These are phyloP conservation scores for Gremmenia infestans DNA, from an alignment of 2,329 filamentous ascomycete species.

Conservation along the genomic window DNA sequence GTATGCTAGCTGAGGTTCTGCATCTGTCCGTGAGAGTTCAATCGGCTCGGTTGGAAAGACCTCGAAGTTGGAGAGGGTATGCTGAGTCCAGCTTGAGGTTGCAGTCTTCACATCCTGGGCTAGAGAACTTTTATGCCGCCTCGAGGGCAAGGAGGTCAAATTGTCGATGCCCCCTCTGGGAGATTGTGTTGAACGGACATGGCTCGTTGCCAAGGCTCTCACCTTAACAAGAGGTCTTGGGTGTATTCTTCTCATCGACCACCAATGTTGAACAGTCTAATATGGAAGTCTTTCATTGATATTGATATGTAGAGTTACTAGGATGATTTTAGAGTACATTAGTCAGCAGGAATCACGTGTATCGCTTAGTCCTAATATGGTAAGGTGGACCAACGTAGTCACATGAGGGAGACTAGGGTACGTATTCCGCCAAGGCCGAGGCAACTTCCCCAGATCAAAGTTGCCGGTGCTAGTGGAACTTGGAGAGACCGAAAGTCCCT, in stretches of 20 bases:
- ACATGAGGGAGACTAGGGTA: background rate
- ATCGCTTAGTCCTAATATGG: background rate
- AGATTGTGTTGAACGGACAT: background rate
- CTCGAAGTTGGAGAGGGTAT: conserved; percentile 4
- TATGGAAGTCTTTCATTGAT: background rate
- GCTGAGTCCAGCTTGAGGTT: conserved; percentile 17
- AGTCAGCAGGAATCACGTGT: background rate
- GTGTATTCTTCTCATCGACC: conserved; percentile 13
- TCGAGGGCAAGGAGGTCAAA: background rate
- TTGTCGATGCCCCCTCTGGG: background rate
- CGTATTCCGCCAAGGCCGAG: conserved; percentile 18
- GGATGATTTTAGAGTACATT: background rate
- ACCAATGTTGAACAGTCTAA: background rate
- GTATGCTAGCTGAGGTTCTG: conserved; percentile 48
- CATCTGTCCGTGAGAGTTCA: background rate
- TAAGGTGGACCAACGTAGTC: background rate
- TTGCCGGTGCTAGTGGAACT: background rate
- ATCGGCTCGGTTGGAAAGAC: background rate
- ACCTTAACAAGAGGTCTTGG: background rate
- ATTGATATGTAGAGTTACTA: background rate
- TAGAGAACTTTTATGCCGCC: conserved; percentile 5
- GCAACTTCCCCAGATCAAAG: conserved; percentile 27
- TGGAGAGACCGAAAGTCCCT: conserved; percentile 1
- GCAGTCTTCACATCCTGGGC: background rate
- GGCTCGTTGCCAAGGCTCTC: background rate